Conservation (phyloP, 2,329 filamentous ascomycete genomes). For the Hysterium pulicare region DNA sequence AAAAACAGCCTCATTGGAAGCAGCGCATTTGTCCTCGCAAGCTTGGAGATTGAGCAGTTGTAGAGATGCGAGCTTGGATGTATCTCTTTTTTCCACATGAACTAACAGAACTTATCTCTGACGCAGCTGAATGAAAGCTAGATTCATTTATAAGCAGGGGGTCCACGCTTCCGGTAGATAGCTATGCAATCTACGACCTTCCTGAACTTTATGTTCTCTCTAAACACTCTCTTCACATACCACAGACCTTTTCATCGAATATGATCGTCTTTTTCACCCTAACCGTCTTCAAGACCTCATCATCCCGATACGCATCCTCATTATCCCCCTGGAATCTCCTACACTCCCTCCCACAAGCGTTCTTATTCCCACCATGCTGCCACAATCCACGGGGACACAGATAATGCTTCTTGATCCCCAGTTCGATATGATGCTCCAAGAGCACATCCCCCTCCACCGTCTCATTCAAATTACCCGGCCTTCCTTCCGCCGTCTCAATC, state of each 20-base stretch:
- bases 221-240: too few relatives aligned
- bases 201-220: too few relatives aligned
- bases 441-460: background rate
- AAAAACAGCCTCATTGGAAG: too few relatives aligned
- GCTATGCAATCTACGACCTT: too few relatives aligned
- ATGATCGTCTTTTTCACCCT: background rate
- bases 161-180: too few relatives aligned
- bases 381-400: background rate
- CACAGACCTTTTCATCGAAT: background rate
- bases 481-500: background rate
- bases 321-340: background rate
- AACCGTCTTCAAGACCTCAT: background rate
- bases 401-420: background rate
- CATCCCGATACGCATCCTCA: background rate
- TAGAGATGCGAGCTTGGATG: too few relatives aligned
- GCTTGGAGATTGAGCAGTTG: too few relatives aligned
- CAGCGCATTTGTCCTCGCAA: too few relatives aligned
- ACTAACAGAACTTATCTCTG: too few relatives aligned
- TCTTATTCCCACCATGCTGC: background rate
- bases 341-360: background rate
- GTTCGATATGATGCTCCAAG: background rate
- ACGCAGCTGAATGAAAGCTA: too few relatives aligned
- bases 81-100: too few relatives aligned
- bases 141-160: too few relatives aligned
- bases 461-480: background rate